phyloP scores from a whole-genome alignment of 1,284 basidiomycete species.

The Golubevia pallescens region DNA sequence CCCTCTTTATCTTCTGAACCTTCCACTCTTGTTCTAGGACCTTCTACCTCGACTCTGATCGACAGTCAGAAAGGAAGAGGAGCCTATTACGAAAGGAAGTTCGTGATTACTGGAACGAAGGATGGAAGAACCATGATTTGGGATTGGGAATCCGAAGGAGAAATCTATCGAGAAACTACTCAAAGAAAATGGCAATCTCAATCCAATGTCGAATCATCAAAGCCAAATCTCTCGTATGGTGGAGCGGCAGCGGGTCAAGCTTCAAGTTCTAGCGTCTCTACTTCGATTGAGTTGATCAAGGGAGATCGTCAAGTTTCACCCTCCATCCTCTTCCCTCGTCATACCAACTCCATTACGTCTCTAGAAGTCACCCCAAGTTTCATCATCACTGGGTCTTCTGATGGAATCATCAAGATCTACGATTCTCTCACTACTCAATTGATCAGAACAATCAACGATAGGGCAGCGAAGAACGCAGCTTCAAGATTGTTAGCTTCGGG shows the following conservation, averaged over 20 bases:
- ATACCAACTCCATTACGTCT: conserved; percentile 43
- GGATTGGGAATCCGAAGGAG: conserved; percentile 39
- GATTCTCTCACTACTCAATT: conserved; percentile 71
- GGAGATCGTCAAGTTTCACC: conserved; percentile 71
- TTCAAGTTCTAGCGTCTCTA: conserved; percentile 67
- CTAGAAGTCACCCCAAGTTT: conserved; percentile 37
- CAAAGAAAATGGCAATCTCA: conserved; percentile 37
- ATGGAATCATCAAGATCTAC: conserved; percentile 73
- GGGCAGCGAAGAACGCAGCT: conserved; percentile 66
- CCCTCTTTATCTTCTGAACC: conserved; percentile 24
- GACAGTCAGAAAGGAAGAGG: conserved; percentile 5
- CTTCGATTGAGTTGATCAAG: conserved; percentile 72
- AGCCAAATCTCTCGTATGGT: neutral
- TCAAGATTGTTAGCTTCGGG: conserved; percentile 69
- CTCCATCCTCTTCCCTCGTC: conserved; percentile 37
- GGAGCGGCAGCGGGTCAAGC: neutral
- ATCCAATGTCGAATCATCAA: neutral
- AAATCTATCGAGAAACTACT: conserved; percentile 15
- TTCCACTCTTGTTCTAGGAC: conserved; percentile 26
- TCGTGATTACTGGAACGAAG: conserved; percentile 48
- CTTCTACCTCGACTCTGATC: conserved; percentile 7
- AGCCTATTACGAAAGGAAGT: conserved; percentile 44
- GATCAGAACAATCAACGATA: conserved; percentile 56
- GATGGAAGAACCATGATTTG: conserved; percentile 44
- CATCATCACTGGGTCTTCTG: conserved; percentile 61